phyloP scores from a whole-genome alignment of 2,329 filamentous ascomycete species.

The Epichloe hybrida region DNA sequence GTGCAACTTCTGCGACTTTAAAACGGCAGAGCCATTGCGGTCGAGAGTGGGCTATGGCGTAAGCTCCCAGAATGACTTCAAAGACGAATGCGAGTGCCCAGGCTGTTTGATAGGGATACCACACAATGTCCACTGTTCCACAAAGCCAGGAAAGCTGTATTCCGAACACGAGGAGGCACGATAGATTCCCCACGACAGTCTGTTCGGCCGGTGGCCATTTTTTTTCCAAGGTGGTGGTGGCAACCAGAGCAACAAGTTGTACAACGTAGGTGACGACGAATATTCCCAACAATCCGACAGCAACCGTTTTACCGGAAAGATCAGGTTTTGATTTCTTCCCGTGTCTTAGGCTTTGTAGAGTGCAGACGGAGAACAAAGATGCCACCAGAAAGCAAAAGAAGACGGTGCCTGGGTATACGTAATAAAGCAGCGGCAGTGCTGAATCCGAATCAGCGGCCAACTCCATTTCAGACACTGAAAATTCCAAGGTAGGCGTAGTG shows the following conservation, averaged over 20 bases:
- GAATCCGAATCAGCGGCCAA: conserved; percentile 5
- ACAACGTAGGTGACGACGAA: conserved; percentile 32
- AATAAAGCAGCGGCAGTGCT: conserved; percentile 36
- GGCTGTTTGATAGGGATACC: conserved; percentile 51
- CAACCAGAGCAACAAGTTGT: conserved; percentile 30
- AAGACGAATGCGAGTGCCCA: conserved; percentile 45
- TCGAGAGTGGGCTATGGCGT: conserved; percentile 7
- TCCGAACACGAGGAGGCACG: conserved; percentile 50
- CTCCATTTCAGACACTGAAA: conserved; percentile 1
- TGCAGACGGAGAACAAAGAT: conserved; percentile 36
- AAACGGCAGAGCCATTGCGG: conserved; percentile 6
- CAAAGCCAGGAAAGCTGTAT: conserved; percentile 42
- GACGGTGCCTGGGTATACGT: conserved; percentile 41
- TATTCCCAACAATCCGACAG: conserved; percentile 29
- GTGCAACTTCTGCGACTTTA: conserved; percentile 12
- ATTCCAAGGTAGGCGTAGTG: neutral
- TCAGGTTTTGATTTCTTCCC: conserved; percentile 5
- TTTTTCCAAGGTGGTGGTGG: conserved; percentile 20
- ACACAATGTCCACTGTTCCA: conserved; percentile 36
- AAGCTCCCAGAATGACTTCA: conserved; percentile 34
- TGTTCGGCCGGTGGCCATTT: conserved; percentile 32
- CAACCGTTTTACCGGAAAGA: conserved; percentile 10
- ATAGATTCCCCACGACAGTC: conserved; percentile 42
- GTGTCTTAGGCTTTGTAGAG: conserved; percentile 31
- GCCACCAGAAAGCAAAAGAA: conserved; percentile 44